Evolutionary conservation across 2,329 filamentous ascomycete genomes (phyloP), one percentile per base, ranked within the genome.

Genomic region (Ascochyta viciae-villosae): DNA sequence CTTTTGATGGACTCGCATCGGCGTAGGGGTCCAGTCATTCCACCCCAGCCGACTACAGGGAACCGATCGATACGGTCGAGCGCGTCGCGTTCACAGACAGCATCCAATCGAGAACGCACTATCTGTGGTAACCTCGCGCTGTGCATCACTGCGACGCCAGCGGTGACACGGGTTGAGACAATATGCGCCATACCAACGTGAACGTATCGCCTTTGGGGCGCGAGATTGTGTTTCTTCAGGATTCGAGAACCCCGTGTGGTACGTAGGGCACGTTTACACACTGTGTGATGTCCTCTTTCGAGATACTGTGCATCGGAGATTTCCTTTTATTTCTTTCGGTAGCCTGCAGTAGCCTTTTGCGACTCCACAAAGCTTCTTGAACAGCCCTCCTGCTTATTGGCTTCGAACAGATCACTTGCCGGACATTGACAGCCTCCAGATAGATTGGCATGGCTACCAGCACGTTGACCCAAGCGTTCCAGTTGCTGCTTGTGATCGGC

Each of bases 131-230:
- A 50, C 43, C 43, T 56, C 47, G 42, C 47, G 42, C 51, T 22
- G n/a, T 42, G 47, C 31, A 44, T 50, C 52, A 47, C 31, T 29
- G 15, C 46, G 46, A 56, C 53, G 47, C 53, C 47, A 44, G 38
- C 33, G 53, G 53, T 56, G 12, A 38, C 47, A 56, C 53, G 40
- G 9, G 33, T 51, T 39, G 42, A 51, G 53, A 48, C 42, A 51
- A 23, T 27, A 4, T 51, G 42, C 19, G 31, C 38, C 24, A 27
- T 42, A 13, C 16, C 24, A 35, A 31, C 37, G 38, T 50, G 42
- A 46, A 50, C 15, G 34, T 47, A 50, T 56, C 15, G 37, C 41
- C 27, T 43, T 41, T n/a, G 27, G 29, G 24, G 24, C 53, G 37
- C 31, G 42, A 24, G 29, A 34, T 27, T 19, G 15, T 33, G 47